phyloP scores from a whole-genome alignment of 768 basidiomycete genomes.

The Cubamyces lactineus region DNA sequence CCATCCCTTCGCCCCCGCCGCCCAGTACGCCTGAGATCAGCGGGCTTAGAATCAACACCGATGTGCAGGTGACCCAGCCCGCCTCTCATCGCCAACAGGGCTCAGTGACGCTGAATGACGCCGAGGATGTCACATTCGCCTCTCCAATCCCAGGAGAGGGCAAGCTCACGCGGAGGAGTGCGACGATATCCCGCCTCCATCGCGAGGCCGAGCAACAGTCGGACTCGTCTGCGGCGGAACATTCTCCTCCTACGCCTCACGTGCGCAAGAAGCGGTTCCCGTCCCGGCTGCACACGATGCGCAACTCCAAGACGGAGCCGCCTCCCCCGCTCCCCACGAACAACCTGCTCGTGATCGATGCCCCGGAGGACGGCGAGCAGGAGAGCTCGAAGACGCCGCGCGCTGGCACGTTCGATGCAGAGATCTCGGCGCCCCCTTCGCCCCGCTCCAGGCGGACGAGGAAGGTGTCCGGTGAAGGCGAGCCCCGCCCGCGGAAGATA shows the following conservation, averaged over 20 bases:
- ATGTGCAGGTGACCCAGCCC: constrained; percentile 36
- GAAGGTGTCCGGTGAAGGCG: constrained; percentile 45
- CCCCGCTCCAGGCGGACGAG: constrained; percentile 35
- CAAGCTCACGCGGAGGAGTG: constrained; percentile 19
- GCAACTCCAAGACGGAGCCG: constrained; percentile 29
- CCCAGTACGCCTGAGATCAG: constrained; percentile 43
- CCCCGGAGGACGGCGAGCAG: constrained; percentile 53
- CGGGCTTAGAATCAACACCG: constrained; percentile 20
- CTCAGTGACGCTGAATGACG: constrained; percentile 36
- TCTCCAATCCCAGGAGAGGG: constrained; percentile 10
- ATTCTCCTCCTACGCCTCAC: constrained; percentile 44
- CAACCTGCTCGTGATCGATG: constrained; percentile 52
- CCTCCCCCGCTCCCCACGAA: constrained; percentile 34
- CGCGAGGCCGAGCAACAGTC: constrained; percentile 44
- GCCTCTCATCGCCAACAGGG: constrained; percentile 37
- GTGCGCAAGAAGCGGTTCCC: constrained; percentile 57
- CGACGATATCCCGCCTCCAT: constrained; percentile 24
- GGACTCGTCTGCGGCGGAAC: constrained; percentile 50
- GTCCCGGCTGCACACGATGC: constrained; percentile 51
- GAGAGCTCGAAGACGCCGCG: constrained; percentile 55
- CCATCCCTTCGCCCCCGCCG: constrained; percentile 42
- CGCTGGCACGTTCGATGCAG: constrained; percentile 51
- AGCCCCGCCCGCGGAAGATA: constrained; percentile 35
- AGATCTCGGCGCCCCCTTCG: constrained; percentile 28
- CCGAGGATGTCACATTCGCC: constrained; percentile 34